Evolutionary conservation across 169 alveolate species (phyloP).

Genomic region (Plasmodium yoelii): DNA sequence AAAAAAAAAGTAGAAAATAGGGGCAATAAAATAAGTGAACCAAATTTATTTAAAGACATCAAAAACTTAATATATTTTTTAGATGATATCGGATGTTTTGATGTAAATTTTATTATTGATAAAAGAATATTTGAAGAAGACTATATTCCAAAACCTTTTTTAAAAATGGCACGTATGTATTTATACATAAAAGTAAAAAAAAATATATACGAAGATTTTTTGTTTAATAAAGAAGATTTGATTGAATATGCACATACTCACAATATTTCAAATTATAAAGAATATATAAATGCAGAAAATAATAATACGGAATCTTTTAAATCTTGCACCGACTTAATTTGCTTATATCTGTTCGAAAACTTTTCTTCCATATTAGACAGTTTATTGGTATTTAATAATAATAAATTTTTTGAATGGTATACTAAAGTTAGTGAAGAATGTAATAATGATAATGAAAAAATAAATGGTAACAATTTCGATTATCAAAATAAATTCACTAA

Average conservation of each 20-base stretch:
- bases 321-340: constrained; percentile 42
- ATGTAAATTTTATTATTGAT: constrained; percentile 59
- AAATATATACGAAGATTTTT: constrained; percentile 19
- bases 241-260: constrained; percentile 16
- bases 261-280: constrained; percentile 10
- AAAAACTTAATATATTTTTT: constrained; percentile 53
- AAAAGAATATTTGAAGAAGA: constrained; percentile 34
- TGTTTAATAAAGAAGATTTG: constrained; percentile 10
- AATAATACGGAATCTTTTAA: constrained; percentile 8
- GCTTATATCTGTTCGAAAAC: constrained; percentile 39
- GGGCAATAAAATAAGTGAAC: constrained; percentile 27
- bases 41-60: constrained; percentile 31
- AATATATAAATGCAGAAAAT: constrained; percentile 26
- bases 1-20: not conserved
- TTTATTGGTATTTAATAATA: constrained; percentile 28
- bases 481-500: too few relatives aligned
- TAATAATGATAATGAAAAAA: not conserved
- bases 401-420: constrained; percentile 41
- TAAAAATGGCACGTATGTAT: constrained; percentile 44
- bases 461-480: not conserved
- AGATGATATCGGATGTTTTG: constrained; percentile 70
- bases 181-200: constrained; percentile 41
- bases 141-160: constrained; percentile 26
- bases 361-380: constrained; percentile 22
- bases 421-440: not conserved